These are phyloP conservation scores for Penicillium sp. DNA, from an alignment of 2,329 filamentous ascomycete species.

Conservation along the genomic window DNA sequence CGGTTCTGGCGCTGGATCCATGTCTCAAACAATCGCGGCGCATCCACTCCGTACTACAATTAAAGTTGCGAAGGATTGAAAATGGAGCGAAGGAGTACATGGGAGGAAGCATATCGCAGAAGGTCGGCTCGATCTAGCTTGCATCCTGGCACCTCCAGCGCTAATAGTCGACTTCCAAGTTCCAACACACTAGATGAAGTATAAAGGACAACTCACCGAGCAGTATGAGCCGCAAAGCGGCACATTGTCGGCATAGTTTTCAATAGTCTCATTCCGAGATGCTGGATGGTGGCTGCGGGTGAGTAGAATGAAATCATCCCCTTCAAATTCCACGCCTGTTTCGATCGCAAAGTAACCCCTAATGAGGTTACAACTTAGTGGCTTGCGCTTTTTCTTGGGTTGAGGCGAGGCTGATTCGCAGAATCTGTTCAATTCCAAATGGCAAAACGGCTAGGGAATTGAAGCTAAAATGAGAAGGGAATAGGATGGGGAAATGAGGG, in stretches of 20 bases:
- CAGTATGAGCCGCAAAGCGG: background rate
- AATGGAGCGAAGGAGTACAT: too few relatives aligned
- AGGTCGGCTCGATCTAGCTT: background rate
- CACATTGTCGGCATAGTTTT: background rate
- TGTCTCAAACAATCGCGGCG: background rate
- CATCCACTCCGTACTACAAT: background rate
- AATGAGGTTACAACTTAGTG: background rate
- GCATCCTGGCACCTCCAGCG: slow-evolving; percentile 9
- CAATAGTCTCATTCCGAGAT: background rate
- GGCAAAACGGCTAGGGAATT: background rate
- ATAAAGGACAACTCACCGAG: background rate
- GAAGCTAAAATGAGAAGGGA: background rate
- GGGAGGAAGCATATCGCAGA: slow-evolving; percentile 4
- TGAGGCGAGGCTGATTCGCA: slow-evolving; percentile 8
- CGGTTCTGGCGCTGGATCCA: background rate
- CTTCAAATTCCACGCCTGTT: background rate
- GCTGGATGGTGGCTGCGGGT: background rate
- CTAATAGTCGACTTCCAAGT: background rate
- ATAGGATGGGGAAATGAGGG: background rate
- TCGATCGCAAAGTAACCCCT: background rate
- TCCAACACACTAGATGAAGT: background rate
- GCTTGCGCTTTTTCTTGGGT: background rate
- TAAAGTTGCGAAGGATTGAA: slow-evolving; percentile 19
- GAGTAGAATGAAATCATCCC: background rate
- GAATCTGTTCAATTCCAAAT: background rate